Evolutionary conservation across 352 stramenopile genomes (phyloP), one percentile per base, ranked within the genome.

Genomic region (Phytophthora idaei): DNA sequence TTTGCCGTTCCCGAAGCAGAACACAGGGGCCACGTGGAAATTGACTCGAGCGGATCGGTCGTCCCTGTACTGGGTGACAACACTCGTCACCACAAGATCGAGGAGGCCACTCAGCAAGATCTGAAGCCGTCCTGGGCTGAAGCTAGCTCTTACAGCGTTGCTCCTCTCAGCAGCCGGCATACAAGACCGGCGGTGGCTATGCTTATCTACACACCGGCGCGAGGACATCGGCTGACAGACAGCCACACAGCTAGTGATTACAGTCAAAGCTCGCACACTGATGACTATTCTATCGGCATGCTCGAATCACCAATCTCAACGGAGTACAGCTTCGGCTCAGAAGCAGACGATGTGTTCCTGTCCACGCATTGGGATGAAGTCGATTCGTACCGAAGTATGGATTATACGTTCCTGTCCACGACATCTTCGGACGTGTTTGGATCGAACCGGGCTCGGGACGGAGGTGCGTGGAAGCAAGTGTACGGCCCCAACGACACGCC

Each of bases 201-300:
- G 47, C 44, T 61, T 17, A 74, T 74, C 56, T 74, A 74, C 57
- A 21, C 51, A 2, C 55, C 70, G 49, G 42, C 61, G 51, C 61
- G 46, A 49, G 55, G 32, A 15, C 66, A 31, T 42, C 51, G 34
- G 14, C 32, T 67, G 3, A 60, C 50, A 17, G 57, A 68, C 21
- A 72, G 44, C 29, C 55, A 60, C 5, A 10, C 47, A 25, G 31
- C 52, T 37, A 77, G 70, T 52, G 65, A 77, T 21, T 57, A 61
- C 48, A 60, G 53, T 44, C 39, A 60, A 28, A 74, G 66, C 44
- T 74, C 61, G 1, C 53, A 77, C 29, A 66, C 70, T 4, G 70
- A 77, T 27, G 61, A 77, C 57, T 74, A 74, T 45, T 74, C 70
- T 21, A 77, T 77, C 12, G 65, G 50, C 3, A 72, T 74, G 28